These are phyloP conservation scores for Hypoxylon sp. DNA, from an alignment of 2,329 filamentous ascomycete genomes.

Conservation along the genomic window DNA sequence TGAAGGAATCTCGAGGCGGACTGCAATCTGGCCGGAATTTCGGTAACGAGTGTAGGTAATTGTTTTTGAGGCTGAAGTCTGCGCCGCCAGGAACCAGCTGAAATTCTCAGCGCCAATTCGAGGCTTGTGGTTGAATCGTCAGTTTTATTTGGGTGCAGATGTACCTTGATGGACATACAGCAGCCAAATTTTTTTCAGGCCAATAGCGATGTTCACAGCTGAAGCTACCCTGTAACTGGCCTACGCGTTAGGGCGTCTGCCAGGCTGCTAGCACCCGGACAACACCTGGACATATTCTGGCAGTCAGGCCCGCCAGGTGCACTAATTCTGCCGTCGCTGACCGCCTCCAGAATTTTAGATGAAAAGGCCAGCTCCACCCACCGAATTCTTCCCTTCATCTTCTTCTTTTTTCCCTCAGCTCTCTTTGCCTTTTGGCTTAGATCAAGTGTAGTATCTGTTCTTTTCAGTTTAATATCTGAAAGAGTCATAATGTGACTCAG, in stretches of 20 bases:
- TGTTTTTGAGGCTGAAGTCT: constrained; percentile 20
- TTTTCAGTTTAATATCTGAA: constrained; percentile 96
- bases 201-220: no score
- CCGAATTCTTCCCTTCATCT: constrained; percentile 11
- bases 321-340: neutral
- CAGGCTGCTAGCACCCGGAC: neutral
- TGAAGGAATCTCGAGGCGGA: constrained; percentile 15
- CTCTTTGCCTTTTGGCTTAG: constrained; percentile 43
- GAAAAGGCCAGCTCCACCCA: constrained; percentile 1
- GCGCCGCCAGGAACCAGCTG: neutral
- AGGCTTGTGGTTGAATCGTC: neutral
- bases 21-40: constrained; percentile 7
- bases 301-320: neutral
- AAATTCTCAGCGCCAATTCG: neutral
- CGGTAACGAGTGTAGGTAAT: constrained; percentile 17
- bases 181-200: neutral
- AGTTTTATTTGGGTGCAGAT: no score
- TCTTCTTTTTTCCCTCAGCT: constrained; percentile 40
- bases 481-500: constrained; percentile 72
- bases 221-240: no score
- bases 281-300: neutral
- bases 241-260: neutral
- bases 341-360: constrained; percentile 15
- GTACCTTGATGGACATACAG: no score
- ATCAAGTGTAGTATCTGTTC: constrained; percentile 65